phyloP scores from a whole-genome alignment of 73 alveolate genomes.

The Stentor roeselii region DNA sequence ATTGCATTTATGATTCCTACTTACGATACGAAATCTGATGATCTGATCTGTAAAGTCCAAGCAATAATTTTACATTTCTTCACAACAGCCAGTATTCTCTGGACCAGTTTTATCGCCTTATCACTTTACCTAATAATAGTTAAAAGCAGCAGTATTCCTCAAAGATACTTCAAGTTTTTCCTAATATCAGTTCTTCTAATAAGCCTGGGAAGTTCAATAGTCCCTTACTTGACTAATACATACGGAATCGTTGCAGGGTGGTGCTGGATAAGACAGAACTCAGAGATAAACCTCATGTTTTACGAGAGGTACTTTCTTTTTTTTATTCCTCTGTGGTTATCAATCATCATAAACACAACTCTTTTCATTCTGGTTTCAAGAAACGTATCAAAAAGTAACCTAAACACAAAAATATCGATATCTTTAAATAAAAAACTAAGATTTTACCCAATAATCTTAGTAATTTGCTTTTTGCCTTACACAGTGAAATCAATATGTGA shows the following conservation, averaged over 20 bases:
- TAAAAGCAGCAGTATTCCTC: not conserved
- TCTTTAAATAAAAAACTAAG: not conserved
- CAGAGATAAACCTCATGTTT: too few species aligned
- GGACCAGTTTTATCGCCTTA: not conserved
- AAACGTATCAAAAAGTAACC: not conserved
- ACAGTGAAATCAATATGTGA: not conserved
- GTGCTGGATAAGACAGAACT: not conserved
- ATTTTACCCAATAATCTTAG: not conserved
- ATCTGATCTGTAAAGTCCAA: not conserved
- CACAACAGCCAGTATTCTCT: not conserved
- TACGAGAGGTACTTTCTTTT: not conserved
- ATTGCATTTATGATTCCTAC: not conserved
- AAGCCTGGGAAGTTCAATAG: not conserved
- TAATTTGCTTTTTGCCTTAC: not conserved
- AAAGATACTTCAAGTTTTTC: not conserved
- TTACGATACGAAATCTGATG: not conserved
- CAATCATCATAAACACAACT: too few species aligned
- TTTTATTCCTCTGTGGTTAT: not conserved
- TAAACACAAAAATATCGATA: too few species aligned
- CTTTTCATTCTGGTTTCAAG: not conserved
- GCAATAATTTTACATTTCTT: not conserved
- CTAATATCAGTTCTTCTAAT: not conserved
- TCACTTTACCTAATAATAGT: not conserved
- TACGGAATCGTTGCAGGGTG: not conserved
- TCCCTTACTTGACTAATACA: not conserved